Evolutionary conservation across 2,329 filamentous ascomycete species (phyloP).

Genomic region (Westerdykella ornata): DNA sequence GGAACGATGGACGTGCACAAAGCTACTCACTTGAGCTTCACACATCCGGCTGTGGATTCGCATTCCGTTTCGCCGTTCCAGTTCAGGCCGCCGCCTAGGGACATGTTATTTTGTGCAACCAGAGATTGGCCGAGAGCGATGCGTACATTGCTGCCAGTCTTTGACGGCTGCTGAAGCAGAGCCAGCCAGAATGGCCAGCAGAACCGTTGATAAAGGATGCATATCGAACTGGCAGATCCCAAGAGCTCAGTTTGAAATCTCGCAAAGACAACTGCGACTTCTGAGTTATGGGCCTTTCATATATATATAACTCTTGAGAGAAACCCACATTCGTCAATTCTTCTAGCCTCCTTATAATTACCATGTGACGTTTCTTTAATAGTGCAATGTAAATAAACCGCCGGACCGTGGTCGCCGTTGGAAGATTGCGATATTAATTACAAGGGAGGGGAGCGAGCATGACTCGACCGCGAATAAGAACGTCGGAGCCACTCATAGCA

Average conservation of each 20-base stretch:
- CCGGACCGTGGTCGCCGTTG: constrained; percentile 27
- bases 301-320: constrained; percentile 4
- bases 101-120: constrained; percentile 2
- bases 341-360: constrained; percentile 5
- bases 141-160: constrained; percentile 33
- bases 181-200: constrained; percentile 19
- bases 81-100: constrained; percentile 24
- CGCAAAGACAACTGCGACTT: background rate
- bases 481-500: background rate
- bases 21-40: constrained; percentile 24
- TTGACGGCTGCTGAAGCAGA: constrained; percentile 20
- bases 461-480: constrained; percentile 1
- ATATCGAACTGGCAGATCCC: constrained; percentile 11
- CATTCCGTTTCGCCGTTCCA: constrained; percentile 25
- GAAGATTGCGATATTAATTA: constrained; percentile 19
- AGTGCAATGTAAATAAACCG: constrained; percentile 15
- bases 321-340: constrained; percentile 1
- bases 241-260: background rate
- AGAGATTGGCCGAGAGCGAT: background rate
- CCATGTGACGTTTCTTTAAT: constrained; percentile 18
- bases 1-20: background rate
- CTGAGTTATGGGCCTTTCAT: background rate
- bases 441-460: constrained; percentile 10
- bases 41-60: constrained; percentile 22
- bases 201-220: constrained; percentile 13